These are phyloP conservation scores for Macrolepiota albuminosa DNA, from an alignment of 768 basidiomycete genomes.

Conservation along the genomic window DNA sequence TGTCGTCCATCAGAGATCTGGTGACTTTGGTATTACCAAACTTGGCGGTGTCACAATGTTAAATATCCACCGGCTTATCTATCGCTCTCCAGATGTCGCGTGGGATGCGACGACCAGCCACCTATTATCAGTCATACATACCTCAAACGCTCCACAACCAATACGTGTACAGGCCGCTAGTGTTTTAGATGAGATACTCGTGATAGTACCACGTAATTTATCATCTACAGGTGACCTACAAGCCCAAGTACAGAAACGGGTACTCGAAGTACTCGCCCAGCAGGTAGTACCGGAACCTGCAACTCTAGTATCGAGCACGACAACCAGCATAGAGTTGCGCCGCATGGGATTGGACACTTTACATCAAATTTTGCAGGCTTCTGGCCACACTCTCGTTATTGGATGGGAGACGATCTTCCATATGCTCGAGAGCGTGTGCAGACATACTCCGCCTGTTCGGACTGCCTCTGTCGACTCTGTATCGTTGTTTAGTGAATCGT, in stretches of 20 bases:
- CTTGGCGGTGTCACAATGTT: conserved; percentile 73
- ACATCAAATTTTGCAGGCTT: conserved; percentile 85
- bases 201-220: conserved; percentile 70
- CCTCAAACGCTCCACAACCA: conserved; percentile 61
- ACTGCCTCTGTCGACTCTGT: conserved; percentile 37
- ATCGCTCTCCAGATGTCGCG: conserved; percentile 74
- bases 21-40: conserved; percentile 91
- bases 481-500: conserved; percentile 30
- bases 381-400: conserved; percentile 85
- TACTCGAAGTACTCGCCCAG: conserved; percentile 78
- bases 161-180: conserved; percentile 89
- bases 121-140: conserved; percentile 71
- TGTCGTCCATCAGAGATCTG: conserved; percentile 57
- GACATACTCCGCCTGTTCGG: conserved; percentile 35
- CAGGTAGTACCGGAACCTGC: conserved; percentile 60
- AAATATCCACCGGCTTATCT: conserved; percentile 86
- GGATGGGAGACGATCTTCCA: conserved; percentile 95
- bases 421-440: conserved; percentile 88
- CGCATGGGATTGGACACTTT: conserved; percentile 87
- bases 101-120: conserved; percentile 83
- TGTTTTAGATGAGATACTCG: conserved; percentile 79
- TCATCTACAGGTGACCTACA: conserved; percentile 57
- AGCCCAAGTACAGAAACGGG: conserved; percentile 70
- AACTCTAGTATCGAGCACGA: conserved; percentile 28
- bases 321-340: conserved; percentile 69